Evolutionary conservation across 2,329 filamentous ascomycete species (phyloP).

Genomic region (Alternaria longipes): DNA sequence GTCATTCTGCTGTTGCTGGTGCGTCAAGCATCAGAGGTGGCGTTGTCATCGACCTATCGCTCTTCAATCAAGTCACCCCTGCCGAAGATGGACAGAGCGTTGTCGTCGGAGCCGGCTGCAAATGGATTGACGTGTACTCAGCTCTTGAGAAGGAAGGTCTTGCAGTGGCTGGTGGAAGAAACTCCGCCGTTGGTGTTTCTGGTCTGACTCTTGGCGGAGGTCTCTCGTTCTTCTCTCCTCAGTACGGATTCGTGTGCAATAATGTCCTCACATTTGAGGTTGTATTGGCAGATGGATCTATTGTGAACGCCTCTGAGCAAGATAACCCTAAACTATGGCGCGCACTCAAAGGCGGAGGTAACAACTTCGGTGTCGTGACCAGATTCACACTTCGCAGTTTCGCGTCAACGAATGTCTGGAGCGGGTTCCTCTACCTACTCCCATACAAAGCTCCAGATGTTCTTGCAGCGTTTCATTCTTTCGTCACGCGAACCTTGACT

Average conservation of each 20-base stretch:
- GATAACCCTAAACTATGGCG: conserved; percentile 41
- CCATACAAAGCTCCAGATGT: conserved; percentile 21
- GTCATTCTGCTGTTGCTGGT: conserved; percentile 44
- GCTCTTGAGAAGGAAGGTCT: conserved; percentile 26
- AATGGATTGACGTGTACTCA: conserved; percentile 30
- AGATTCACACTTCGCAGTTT: conserved; percentile 33
- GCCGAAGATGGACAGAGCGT: conserved; percentile 18
- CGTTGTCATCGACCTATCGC: conserved; percentile 28
- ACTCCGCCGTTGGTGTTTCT: conserved; percentile 39
- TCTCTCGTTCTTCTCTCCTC: conserved; percentile 46
- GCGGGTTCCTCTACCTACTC: conserved; percentile 39
- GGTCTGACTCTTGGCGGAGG: conserved; percentile 50
- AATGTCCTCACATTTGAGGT: conserved; percentile 48
- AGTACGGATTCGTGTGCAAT: conserved; percentile 44
- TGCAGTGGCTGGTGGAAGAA: conserved; percentile 34
- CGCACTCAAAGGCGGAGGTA: conserved; percentile 48
- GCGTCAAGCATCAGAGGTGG: conserved; percentile 34
- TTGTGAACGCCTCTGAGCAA: conserved; percentile 40
- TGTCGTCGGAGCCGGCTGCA: conserved; percentile 29
- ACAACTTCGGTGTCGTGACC: conserved; percentile 52
- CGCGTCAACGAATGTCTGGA: conserved; percentile 41
- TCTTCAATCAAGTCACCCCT: conserved; percentile 23
- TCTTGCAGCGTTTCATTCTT: conserved; percentile 18
- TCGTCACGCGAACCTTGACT: conserved; percentile 13
- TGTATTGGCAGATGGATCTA: conserved; percentile 48